Evolutionary conservation across 257 asterid species (phyloP), one percentile per base, ranked within the genome.

Genomic region (Solanum boliviense): DNA sequence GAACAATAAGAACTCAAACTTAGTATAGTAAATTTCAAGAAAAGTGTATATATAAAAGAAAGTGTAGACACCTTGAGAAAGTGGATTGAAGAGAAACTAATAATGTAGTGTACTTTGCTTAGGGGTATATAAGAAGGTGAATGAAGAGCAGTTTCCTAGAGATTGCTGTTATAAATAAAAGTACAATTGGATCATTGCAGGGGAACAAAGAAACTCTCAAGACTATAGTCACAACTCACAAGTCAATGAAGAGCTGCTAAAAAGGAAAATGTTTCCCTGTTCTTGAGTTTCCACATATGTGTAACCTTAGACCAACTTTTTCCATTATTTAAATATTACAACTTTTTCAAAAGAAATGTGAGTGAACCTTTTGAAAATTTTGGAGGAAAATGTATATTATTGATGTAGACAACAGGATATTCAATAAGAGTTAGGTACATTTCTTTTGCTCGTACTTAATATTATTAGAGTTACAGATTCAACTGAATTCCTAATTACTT

Each of bases 161-260:
- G 27, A 78, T 78, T 78, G 84, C 38, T 79, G 38, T 12, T 79
- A 25, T 25, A 79, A 41, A 79, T 79, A 79, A 41, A 56, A 41
- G 65, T 46, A 27, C 65, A 16, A 27, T 41, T 39, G 35, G n/a
- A 25, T 78, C n/a, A 39, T 13, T 78, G 36, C 36, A 41, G 36
- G 62, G 71, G 71, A 62, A 62, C 71, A n/a, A 62, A n/a, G 84
- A 78, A 78, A 78, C 84, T 78, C 84, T 23, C 84, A 78, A 39
- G 62, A 79, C 38, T 25, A 44, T 27, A 44, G 39, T 39, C 46
- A 39, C 46, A 36, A 36, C 38, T n/a, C 65, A 34, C 25, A 81
- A 46, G 85, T 81, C 85, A 81, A 46, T 46, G 68, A 81, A 46
- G 27, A 81, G 85, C 85, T 81, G 67, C 39, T 81, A 16, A 79